Evolutionary conservation across 1,139 yeast genomes (phyloP).

Genomic region (Magnusiomyces suaveolens): DNA sequence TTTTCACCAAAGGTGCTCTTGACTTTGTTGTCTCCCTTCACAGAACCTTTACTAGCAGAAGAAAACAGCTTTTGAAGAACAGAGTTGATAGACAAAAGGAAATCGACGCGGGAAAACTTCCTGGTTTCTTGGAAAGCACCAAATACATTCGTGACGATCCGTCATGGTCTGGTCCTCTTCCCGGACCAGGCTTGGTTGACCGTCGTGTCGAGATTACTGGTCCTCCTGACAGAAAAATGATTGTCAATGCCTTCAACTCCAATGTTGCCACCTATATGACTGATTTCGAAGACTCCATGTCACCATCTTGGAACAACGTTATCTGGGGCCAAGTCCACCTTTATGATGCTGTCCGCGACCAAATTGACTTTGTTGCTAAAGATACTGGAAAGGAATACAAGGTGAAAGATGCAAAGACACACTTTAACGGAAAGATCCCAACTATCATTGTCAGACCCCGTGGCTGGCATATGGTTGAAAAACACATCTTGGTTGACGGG

Average conservation of each 20-base stretch:
- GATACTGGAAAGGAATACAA: slow-evolving; percentile 45
- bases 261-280: slow-evolving; percentile 66
- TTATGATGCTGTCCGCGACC: slow-evolving; percentile 49
- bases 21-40: slow-evolving; percentile 67
- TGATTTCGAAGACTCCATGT: slow-evolving; percentile 60
- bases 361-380: slow-evolving; percentile 46
- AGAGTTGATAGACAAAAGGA: slow-evolving; percentile 51
- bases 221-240: slow-evolving; percentile 71
- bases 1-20: slow-evolving; percentile 58
- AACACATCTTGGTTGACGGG: slow-evolving; percentile 61
- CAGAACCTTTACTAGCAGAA: slow-evolving; percentile 54
- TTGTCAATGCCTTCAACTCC: slow-evolving; percentile 60
- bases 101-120: slow-evolving; percentile 60
- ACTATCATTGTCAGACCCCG: slow-evolving; percentile 73
- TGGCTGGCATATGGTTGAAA: slow-evolving; percentile 74
- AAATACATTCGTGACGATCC: slow-evolving; percentile 57
- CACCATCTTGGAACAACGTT: slow-evolving; percentile 84
- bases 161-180: slow-evolving; percentile 67
- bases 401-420: slow-evolving; percentile 32
- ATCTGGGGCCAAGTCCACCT: slow-evolving; percentile 75
- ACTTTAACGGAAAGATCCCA: slow-evolving; percentile 38
- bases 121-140: slow-evolving; percentile 66
- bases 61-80: slow-evolving; percentile 51
- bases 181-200: slow-evolving; percentile 64
- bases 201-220: slow-evolving; percentile 84